phyloP scores from a whole-genome alignment of 2,329 filamentous ascomycete genomes.

The Colletotrichum tabaci region DNA sequence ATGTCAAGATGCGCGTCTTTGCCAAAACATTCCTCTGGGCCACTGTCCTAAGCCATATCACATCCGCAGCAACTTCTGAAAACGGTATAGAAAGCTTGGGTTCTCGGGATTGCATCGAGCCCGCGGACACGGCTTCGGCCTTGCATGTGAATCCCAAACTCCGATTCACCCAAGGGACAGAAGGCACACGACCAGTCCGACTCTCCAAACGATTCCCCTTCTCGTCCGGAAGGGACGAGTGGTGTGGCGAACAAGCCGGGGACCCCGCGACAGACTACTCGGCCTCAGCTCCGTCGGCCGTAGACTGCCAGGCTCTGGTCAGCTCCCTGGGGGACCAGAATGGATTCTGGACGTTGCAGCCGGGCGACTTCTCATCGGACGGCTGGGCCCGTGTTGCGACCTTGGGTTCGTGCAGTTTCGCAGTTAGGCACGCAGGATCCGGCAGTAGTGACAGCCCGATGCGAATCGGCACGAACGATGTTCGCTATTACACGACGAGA shows the following conservation, averaged over 20 bases:
- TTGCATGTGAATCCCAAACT: slow-evolving; percentile 21
- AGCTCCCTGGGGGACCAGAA: slow-evolving; percentile 7
- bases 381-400: slow-evolving; percentile 38
- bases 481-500: slow-evolving; percentile 38
- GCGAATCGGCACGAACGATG: slow-evolving; percentile 41
- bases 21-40: not conserved
- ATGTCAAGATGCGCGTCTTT: slow-evolving; percentile 1
- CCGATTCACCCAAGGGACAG: slow-evolving; percentile 18
- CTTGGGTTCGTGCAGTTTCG: slow-evolving; percentile 40
- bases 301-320: slow-evolving; percentile 33
- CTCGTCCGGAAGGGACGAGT: slow-evolving; percentile 39
- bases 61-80: not conserved
- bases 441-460: slow-evolving; percentile 16
- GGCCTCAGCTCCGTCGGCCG: slow-evolving; percentile 29
- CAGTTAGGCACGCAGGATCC: slow-evolving; percentile 22
- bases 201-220: slow-evolving; percentile 28
- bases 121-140: slow-evolving; percentile 10
- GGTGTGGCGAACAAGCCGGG: slow-evolving; percentile 39
- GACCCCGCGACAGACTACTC: slow-evolving; percentile 31
- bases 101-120: not conserved
- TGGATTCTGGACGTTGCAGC: slow-evolving; percentile 37
- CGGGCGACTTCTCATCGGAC: slow-evolving; percentile 25
- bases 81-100: not conserved
- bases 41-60: not conserved
- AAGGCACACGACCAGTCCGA: slow-evolving; percentile 22